Base-by-base conservation (phyloP, 2,329 filamentous ascomycete genomes). In the Hypoxylon sp. region DNA sequence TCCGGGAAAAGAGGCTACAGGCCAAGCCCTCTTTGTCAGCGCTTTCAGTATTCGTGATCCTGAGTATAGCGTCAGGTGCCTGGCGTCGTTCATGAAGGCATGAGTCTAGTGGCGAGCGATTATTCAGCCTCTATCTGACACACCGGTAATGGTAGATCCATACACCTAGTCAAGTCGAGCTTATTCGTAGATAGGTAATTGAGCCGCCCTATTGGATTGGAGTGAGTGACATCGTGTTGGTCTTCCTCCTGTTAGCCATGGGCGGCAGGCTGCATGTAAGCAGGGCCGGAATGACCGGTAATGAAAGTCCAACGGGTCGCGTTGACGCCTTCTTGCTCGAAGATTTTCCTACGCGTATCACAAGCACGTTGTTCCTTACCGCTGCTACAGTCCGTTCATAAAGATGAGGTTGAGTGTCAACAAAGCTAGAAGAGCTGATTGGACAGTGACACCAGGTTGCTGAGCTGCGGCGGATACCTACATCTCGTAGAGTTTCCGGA, bases 401-500 rank as follows among this genome's bases (percentile, higher is more conserved):
- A 41, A 43, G 30, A 57, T 48, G 50, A 23, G 61, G 25, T 46
- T 55, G 54, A 46, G 46, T 46, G 34, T 61, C 46, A 70, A 61
- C 29, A 63, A 51, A 47, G 16, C 8, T 25, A 11, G 34, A 34
- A 23, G 29, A 34, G 55, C n/a, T 56, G 39, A 67, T 68, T 68
- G 64, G 67, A 30, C 43, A 39, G 14, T 43, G 29, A 58, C 43
- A 37, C 58, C 55, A 21, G 25, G 37, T 53, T 14, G 51, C 27
- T 53, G 29, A 46, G 45, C 19, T 50, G 55, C 47, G 43, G 54
- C 63, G 67, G 67, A 59, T 64, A 60, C 61, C 39, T 19, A 61
- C 67, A 65, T 63, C 23, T 46, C 30, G 56, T 54, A 56, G 48
- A 50, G 63, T 53, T 29, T 43, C 51, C 54, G 37, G 67, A 48